Percentiles rank a stretch among this genome's conserved stretches.
Conservation (phyloP, 106 monocot genomes). For the Phalaenopsis aphrodite region DNA sequence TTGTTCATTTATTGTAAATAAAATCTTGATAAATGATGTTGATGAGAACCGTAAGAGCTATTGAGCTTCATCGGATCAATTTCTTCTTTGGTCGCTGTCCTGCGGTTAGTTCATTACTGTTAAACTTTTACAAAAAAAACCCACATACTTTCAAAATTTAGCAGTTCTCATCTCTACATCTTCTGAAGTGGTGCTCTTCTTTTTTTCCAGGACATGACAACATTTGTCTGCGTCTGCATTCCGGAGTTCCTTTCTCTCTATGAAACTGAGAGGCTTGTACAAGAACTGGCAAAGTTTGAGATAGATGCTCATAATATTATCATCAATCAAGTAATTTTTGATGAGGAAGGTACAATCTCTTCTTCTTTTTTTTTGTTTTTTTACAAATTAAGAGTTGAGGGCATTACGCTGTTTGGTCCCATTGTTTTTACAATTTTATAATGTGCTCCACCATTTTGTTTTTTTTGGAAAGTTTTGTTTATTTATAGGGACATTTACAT, state of each 20-base stretch:
- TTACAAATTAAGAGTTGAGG: neutral
- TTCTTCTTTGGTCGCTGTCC: neutral
- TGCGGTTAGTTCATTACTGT: neutral
- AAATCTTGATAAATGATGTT: neutral
- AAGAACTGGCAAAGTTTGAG: conserved; percentile 64
- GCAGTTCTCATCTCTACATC: neutral
- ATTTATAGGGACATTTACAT: too few species aligned
- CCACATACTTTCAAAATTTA: neutral
- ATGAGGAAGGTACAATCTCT: conserved; percentile 42
- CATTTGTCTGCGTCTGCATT: conserved; percentile 63
- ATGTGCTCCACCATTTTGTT: neutral
- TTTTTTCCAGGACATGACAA: conserved; percentile 43
- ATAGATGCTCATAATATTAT: conserved; percentile 68
- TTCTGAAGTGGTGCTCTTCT: neutral
- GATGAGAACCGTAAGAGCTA: neutral
- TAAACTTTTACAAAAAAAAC: neutral
- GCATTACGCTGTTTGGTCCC: neutral
- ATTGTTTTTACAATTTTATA: too few species aligned
- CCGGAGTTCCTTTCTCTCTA: conserved; percentile 68
- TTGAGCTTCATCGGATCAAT: neutral
- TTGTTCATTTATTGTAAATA: neutral
- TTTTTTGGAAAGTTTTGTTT: too few species aligned
- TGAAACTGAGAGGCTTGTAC: conserved; percentile 59
- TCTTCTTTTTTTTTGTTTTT: neutral
- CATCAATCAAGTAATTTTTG: conserved; percentile 64